A percentile compares a stretch with the other conserved stretches of the same genome.
phyloP scores from a whole-genome alignment of 805 yeast genomes.

The Wickerhamomyces alni region DNA sequence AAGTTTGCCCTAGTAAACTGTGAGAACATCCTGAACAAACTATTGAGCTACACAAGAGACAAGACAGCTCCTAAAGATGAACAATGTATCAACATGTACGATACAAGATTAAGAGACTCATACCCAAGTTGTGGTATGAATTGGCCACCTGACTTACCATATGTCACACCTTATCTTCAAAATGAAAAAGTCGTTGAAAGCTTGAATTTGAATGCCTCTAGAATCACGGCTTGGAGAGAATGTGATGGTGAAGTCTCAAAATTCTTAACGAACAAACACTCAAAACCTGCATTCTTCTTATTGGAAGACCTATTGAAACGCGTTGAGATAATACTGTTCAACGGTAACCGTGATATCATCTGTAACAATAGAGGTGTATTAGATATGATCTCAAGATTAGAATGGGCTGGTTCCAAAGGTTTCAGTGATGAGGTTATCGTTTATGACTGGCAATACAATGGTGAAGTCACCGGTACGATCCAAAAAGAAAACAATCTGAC shows the following conservation, averaged over 20 bases:
- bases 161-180: conserved; percentile 49
- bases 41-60: conserved; percentile 25
- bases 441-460: conserved; percentile 43
- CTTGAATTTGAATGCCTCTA: conserved; percentile 41
- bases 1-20: conserved; percentile 34
- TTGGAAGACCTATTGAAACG: conserved; percentile 60
- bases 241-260: conserved; percentile 59
- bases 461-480: conserved; percentile 35
- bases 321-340: conserved; percentile 63
- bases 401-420: conserved; percentile 53
- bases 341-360: conserved; percentile 84
- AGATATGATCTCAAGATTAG: conserved; percentile 51
- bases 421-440: conserved; percentile 21
- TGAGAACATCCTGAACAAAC: conserved; percentile 33
- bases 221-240: conserved; percentile 60
- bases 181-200: conserved; percentile 40
- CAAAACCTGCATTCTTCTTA: conserved; percentile 56
- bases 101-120: conserved; percentile 60
- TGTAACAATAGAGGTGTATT: conserved; percentile 81
- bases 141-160: conserved; percentile 73
- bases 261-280: conserved; percentile 42
- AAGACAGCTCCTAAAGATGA: conserved; percentile 29
- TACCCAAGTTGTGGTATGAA: conserved; percentile 87
- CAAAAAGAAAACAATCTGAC: conserved; percentile 68
- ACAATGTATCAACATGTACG: conserved; percentile 80